Evolutionary conservation across 495 filamentous ascomycete genomes (phyloP).

Genomic region (Xylaria curta): DNA sequence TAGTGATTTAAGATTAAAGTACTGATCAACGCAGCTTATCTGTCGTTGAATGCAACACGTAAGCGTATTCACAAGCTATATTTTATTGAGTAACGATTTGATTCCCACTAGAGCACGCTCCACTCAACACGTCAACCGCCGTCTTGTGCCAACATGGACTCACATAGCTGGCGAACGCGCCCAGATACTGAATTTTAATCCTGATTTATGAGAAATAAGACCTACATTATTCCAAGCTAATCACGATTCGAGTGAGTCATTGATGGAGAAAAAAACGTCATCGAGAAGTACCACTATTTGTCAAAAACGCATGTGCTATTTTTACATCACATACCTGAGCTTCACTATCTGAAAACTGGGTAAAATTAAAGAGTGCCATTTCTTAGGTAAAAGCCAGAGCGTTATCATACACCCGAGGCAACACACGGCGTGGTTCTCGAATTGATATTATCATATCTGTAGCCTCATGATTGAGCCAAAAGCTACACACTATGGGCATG

Average conservation of each 20-base stretch:
- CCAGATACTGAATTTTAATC: no score
- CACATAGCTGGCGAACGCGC: not conserved
- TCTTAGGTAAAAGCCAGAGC: not conserved
- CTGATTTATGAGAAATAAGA: not conserved
- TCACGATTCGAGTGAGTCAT: not conserved
- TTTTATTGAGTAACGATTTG: not conserved
- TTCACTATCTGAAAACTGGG: not conserved
- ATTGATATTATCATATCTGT: not conserved
- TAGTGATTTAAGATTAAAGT: slow-evolving; percentile 8
- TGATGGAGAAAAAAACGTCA: not conserved
- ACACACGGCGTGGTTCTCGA: no score
- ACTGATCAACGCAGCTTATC: slow-evolving; percentile 16
- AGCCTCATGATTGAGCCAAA: not conserved
- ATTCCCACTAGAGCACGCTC: not conserved
- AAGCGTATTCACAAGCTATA: slow-evolving; percentile 2
- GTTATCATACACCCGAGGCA: not conserved
- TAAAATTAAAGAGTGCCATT: not conserved
- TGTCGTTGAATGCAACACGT: slow-evolving; percentile 23
- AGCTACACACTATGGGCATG: not conserved
- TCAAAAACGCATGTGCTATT: not conserved
- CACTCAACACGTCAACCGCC: slow-evolving; percentile 19
- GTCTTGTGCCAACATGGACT: not conserved
- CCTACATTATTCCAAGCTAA: not conserved
- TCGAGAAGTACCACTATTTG: not conserved
- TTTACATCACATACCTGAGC: not conserved